phyloP scores from a whole-genome alignment of 2,329 filamentous ascomycete genomes.

The Ilyonectria robusta region DNA sequence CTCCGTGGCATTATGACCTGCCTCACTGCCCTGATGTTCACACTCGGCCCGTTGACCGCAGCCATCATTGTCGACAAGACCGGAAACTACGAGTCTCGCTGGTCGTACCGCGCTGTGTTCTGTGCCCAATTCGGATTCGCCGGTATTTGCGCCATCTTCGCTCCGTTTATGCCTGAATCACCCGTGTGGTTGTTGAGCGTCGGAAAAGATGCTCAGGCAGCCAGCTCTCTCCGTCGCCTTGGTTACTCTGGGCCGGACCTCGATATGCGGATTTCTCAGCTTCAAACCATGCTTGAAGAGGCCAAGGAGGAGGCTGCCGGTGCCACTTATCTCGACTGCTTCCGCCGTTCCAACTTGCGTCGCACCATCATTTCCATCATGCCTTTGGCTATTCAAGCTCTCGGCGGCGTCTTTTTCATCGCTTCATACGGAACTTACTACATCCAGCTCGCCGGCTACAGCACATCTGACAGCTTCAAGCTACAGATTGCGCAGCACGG shows the following conservation, averaged over 20 bases:
- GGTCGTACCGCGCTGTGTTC: slow-evolving; percentile 53
- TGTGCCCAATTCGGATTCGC: slow-evolving; percentile 53
- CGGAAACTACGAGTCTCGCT: slow-evolving; percentile 44
- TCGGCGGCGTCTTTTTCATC: slow-evolving; percentile 54
- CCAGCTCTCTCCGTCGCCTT: slow-evolving; percentile 52
- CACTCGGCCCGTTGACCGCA: slow-evolving; percentile 49
- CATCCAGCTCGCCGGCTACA: slow-evolving; percentile 58
- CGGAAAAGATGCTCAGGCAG: slow-evolving; percentile 52
- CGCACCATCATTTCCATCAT: slow-evolving; percentile 57
- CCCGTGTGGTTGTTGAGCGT: slow-evolving; percentile 57
- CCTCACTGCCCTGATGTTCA: slow-evolving; percentile 48
- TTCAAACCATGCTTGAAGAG: slow-evolving; percentile 51
- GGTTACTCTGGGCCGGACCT: slow-evolving; percentile 46
- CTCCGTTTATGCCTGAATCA: slow-evolving; percentile 59
- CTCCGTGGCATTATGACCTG: slow-evolving; percentile 50
- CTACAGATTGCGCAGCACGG: slow-evolving; percentile 58
- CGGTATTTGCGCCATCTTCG: slow-evolving; percentile 45
- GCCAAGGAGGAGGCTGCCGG: slow-evolving; percentile 53
- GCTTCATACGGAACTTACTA: slow-evolving; percentile 59
- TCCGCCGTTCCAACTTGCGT: slow-evolving; percentile 55
- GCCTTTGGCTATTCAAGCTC: slow-evolving; percentile 53
- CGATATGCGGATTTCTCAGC: slow-evolving; percentile 46
- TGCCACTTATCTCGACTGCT: slow-evolving; percentile 57
- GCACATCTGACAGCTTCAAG: slow-evolving; percentile 53
- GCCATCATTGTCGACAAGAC: slow-evolving; percentile 52